These are phyloP conservation scores for Candida sanyiensis DNA, from an alignment of 805 yeast species.

Conservation along the genomic window DNA sequence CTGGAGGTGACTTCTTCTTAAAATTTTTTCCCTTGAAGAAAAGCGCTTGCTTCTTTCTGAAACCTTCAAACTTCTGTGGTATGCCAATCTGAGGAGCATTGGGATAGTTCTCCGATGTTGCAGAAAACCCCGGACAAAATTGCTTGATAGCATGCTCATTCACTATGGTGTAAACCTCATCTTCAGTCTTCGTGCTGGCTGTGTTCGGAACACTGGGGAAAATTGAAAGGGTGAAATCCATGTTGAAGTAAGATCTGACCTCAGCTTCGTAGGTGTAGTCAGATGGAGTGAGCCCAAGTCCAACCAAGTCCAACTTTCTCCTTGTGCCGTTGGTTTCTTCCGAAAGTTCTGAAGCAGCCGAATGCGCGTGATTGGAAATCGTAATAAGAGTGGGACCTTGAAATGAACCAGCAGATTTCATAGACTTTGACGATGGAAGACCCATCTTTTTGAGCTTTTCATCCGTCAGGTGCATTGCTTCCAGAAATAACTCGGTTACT, in stretches of 20 bases:
- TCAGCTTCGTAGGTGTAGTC: slow-evolving; percentile 2
- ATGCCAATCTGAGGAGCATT: background rate
- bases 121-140: background rate
- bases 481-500: no score
- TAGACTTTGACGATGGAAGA: no score
- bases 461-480: no score
- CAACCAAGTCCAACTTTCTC: background rate
- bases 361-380: background rate
- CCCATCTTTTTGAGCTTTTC: no score
- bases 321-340: background rate
- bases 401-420: no score
- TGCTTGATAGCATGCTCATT: slow-evolving; percentile 1
- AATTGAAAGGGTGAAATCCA: background rate
- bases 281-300: background rate
- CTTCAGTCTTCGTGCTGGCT: slow-evolving; percentile 8
- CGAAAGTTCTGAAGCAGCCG: background rate
- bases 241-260: background rate
- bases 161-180: slow-evolving; percentile 7
- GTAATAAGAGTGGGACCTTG: no score
- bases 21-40: background rate
- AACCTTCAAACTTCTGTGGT: no score
- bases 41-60: slow-evolving; percentile 1
- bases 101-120: background rate
- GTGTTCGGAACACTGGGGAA: slow-evolving; percentile 1
- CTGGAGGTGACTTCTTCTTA: background rate